These are phyloP conservation scores for Salix dunnii DNA, from an alignment of 345 rosid genomes.

Conservation along the genomic window DNA sequence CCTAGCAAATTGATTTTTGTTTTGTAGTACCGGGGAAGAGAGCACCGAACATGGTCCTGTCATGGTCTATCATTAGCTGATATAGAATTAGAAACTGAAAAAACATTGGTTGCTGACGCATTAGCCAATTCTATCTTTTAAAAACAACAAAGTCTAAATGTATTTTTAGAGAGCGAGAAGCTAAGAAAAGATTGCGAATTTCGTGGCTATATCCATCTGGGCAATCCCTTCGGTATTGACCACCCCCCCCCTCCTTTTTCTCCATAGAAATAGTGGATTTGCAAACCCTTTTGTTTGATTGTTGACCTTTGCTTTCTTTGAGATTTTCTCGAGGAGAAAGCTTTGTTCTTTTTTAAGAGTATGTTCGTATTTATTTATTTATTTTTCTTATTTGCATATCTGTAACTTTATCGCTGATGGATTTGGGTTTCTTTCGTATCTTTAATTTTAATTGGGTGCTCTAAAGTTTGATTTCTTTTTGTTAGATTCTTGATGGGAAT, in stretches of 20 bases:
- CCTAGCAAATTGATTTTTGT: conserved; percentile 21
- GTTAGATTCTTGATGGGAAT: background rate
- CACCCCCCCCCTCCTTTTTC: background rate
- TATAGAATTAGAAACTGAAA: background rate
- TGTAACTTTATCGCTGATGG: too few species aligned
- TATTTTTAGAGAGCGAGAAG: background rate
- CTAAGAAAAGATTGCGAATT: conserved; percentile 18
- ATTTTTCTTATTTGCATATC: background rate
- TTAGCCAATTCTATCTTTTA: background rate
- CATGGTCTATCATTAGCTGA: conserved; percentile 33
- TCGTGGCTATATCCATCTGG: conserved; percentile 37
- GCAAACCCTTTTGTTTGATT: background rate
- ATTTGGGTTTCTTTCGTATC: background rate
- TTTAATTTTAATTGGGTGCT: background rate
- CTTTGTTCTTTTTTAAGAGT: background rate
- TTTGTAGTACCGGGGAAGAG: conserved; percentile 30
- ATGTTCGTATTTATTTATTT: background rate
- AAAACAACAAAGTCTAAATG: background rate
- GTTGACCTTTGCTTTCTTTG: background rate
- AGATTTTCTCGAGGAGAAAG: background rate
- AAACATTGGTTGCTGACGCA: background rate
- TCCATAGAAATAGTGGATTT: background rate
- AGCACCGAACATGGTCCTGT: conserved; percentile 70
- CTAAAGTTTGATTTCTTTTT: background rate
- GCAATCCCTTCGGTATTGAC: conserved; percentile 36